phyloP scores from a whole-genome alignment of 306 rosid species.

The Ormosia emarginata region DNA sequence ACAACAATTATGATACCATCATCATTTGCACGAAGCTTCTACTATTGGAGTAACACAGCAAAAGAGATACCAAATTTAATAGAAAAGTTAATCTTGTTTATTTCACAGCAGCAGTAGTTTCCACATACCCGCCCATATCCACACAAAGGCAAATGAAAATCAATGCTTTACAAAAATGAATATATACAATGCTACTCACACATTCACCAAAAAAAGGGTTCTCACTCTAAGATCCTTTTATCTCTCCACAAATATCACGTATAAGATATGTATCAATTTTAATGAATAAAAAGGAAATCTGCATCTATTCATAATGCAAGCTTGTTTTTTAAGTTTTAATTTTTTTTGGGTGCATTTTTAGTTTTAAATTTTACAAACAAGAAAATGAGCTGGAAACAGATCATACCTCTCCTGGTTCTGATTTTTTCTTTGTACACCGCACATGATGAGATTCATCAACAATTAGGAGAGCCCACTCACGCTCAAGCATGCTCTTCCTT shows the following conservation, averaged over 20 bases:
- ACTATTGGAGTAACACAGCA: neutral
- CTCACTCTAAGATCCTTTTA: neutral
- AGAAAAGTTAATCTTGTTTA: neutral
- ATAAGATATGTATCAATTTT: neutral
- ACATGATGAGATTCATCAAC: slow-evolving; percentile 96
- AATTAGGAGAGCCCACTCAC: slow-evolving; percentile 79
- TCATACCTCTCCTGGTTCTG: slow-evolving; percentile 85
- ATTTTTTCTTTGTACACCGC: slow-evolving; percentile 70
- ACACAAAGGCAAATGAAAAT: neutral
- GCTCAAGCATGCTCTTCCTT: slow-evolving; percentile 75
- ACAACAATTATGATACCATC: neutral
- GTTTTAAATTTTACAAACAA: slow-evolving; percentile 11
- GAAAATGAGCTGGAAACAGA: slow-evolving; percentile 10
- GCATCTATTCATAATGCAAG: neutral
- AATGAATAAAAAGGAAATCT: neutral
- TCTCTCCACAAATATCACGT: neutral
- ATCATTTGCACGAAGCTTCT: neutral
- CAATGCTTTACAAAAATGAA: neutral
- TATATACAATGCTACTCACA: neutral
- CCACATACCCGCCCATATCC: neutral
- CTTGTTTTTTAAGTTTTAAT: neutral
- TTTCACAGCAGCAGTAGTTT: neutral
- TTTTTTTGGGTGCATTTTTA: neutral
- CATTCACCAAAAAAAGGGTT: neutral
- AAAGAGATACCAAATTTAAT: neutral